Evolutionary conservation across 2,329 filamentous ascomycete species (phyloP).

Genomic region (Neonectria faginata): DNA sequence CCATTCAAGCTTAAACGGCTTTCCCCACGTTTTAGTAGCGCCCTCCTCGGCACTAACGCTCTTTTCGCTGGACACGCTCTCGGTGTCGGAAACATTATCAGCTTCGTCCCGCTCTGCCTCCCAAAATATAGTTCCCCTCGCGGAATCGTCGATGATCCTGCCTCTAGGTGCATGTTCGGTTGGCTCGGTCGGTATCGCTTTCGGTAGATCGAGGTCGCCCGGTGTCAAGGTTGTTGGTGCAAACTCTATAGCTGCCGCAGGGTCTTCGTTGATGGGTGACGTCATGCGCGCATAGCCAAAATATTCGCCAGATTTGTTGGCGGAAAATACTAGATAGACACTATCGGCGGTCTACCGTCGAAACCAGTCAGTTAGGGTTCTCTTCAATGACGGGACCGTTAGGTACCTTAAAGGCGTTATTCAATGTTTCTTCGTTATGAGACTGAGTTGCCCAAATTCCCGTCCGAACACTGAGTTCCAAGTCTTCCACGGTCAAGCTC

Average conservation of each 20-base stretch:
- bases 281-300: conserved; percentile 94
- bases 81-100: conserved; percentile 59
- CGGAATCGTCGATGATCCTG: conserved; percentile 90
- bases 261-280: conserved; percentile 84
- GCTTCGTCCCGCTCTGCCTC: conserved; percentile 77
- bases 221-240: conserved; percentile 71
- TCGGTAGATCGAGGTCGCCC: conserved; percentile 75
- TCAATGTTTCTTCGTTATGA: conserved; percentile 88
- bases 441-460: conserved; percentile 94
- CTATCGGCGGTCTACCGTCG: conserved; percentile 75
- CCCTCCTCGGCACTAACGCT: conserved; percentile 59
- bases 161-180: conserved; percentile 84
- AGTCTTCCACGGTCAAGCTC: conserved; percentile 89
- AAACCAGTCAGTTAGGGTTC: conserved; percentile 14
- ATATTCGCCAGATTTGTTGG: conserved; percentile 97
- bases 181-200: conserved; percentile 82
- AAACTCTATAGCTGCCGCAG: conserved; percentile 75
- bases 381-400: conserved; percentile 37
- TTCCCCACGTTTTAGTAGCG: conserved; percentile 79
- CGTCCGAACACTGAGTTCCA: conserved; percentile 88
- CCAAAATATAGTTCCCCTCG: conserved; percentile 97
- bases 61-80: conserved; percentile 53
- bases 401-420: conserved; percentile 81
- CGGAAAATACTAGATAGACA: conserved; percentile 94
- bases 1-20: conserved; percentile 93